Evolutionary conservation across 768 basidiomycete species (phyloP), one percentile per base, ranked within the genome.

Genomic region (Amanita exitialis): DNA sequence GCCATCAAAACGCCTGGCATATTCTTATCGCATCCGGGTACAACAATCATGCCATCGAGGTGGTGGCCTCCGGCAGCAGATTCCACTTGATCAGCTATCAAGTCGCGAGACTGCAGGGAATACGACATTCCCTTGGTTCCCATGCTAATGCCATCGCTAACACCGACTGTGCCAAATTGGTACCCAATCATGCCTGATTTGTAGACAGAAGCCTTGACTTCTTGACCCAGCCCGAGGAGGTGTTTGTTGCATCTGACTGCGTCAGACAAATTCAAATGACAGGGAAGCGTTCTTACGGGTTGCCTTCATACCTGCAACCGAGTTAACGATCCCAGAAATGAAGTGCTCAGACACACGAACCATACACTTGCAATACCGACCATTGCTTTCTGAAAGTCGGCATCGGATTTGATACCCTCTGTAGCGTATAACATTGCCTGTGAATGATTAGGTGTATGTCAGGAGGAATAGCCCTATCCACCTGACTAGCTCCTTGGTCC

Each of bases 1-100:
- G 92, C 96, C 79, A 99, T 99, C 59, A 97, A 74, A 34, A 96
- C 94, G 54, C 96, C 96, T n/a, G 96, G 96, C 95, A 99, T 98
- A 70, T 99, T 99, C 72, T 99, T 99, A 74, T 99, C 95, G 64
- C 92, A 98, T 36, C 94, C 96, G 18, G 96, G 96, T 48, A 99
- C 76, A 53, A 91, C 92, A 35, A 97, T 91, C 87, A 96, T 90
- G 36, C 92, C 96, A 61, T 98, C 96, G 12, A 99, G 79, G 82
- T 94, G 96, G 64, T 99, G 96, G 4, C 95, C 96, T 12, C 89
- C 95, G 25, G 86, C 94, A 15, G 90, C 93, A 9, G 90, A 90
- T 70, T 98, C 95, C 16, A 99, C 94, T 62, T 86, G 83, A 69
- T 98, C 96, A 54, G 96, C 96, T 59, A 99, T 99, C 43, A 98